These are phyloP conservation scores for Yamadazyma nakazawae DNA, from an alignment of 805 yeast genomes.

Conservation along the genomic window DNA sequence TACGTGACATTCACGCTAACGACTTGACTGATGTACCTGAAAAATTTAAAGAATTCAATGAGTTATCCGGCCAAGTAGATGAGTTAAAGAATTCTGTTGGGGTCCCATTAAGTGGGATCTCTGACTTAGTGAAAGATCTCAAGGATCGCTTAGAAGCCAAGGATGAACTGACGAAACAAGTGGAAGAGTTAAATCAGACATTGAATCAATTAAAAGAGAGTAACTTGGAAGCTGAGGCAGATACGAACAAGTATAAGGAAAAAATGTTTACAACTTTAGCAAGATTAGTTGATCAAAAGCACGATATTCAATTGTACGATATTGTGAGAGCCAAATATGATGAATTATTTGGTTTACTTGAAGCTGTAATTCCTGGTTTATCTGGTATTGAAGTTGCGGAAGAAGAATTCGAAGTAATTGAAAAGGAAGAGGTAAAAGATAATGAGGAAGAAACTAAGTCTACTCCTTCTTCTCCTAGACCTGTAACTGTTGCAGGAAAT, in stretches of 20 bases:
- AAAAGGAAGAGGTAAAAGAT: background rate
- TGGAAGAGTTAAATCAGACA: background rate
- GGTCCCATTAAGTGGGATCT: background rate
- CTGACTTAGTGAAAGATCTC: background rate
- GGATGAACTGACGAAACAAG: background rate
- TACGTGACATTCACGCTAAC: background rate
- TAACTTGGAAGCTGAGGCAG: background rate
- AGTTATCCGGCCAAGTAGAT: background rate
- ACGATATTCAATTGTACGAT: conserved; percentile 11
- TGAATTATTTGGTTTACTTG: conserved; percentile 7
- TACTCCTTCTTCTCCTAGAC: background rate
- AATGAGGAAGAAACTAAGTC: background rate
- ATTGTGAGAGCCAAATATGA: conserved; percentile 8
- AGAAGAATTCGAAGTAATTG: conserved; percentile 5
- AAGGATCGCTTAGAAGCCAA: background rate
- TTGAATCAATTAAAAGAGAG: background rate
- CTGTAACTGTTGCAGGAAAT: conserved; percentile 6
- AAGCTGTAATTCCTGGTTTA: conserved; percentile 8
- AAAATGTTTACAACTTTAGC: background rate
- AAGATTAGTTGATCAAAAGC: background rate
- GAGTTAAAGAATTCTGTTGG: background rate
- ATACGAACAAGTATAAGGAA: background rate
- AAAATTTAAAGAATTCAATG: background rate
- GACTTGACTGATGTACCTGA: background rate
- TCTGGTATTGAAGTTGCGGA: conserved; percentile 9